Percentiles rank a stretch among this genome's conserved stretches.
Conservation (phyloP, 352 stramenopile species). For the Phytophthora fragariaefolia region DNA sequence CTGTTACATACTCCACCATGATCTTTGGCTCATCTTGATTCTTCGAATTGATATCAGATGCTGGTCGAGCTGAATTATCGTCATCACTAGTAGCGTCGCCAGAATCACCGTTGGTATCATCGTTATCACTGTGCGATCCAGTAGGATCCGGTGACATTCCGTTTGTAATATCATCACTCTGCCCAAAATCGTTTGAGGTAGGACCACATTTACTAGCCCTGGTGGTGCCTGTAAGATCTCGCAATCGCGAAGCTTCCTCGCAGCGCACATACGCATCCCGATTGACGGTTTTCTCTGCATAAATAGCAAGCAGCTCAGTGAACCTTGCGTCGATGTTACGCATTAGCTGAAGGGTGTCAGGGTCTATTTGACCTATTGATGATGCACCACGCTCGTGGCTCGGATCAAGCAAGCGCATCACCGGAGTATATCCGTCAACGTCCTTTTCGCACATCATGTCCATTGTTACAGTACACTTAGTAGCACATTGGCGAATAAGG, state of each 20-base stretch:
- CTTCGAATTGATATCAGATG: neutral
- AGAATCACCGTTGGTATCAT: neutral
- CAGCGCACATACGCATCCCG: constrained; percentile 47
- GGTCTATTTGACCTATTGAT: constrained; percentile 26
- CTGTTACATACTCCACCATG: constrained; percentile 50
- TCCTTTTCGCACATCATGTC: constrained; percentile 64
- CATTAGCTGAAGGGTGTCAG: constrained; percentile 47
- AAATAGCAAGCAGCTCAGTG: constrained; percentile 56
- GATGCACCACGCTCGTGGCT: constrained; percentile 23
- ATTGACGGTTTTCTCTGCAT: constrained; percentile 49
- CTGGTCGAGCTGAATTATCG: neutral
- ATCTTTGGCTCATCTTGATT: constrained; percentile 27
- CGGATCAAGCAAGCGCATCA: constrained; percentile 56
- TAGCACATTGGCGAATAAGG: constrained; percentile 49
- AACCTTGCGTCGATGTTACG: constrained; percentile 49
- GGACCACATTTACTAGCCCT: constrained; percentile 7
- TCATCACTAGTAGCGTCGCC: neutral
- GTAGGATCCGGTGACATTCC: neutral
- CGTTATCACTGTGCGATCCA: constrained; percentile 19
- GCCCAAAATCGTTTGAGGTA: neutral
- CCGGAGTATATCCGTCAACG: constrained; percentile 48
- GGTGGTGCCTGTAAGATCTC: constrained; percentile 4
- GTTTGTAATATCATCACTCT: neutral
- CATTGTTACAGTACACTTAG: constrained; percentile 35
- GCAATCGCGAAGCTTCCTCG: constrained; percentile 30